Base-by-base conservation (phyloP, 208 protist genomes). In the Crithidia fasciculata region DNA sequence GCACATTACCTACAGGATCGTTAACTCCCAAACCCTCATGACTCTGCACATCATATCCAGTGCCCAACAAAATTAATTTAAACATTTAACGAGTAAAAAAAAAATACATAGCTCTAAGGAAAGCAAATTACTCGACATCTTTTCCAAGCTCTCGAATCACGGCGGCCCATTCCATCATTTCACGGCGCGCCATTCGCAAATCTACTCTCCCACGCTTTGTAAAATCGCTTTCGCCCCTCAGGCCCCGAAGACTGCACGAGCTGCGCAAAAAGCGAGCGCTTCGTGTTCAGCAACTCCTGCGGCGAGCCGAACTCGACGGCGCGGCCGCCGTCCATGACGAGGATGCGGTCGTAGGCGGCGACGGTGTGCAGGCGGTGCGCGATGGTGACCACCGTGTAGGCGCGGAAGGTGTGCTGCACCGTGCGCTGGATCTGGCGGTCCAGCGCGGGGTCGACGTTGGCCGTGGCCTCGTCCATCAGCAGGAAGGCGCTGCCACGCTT, bases 391-490 rank as follows among this genome's bases (percentile, higher is more conserved):
- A 92, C 80, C 36, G 89, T 94, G 80, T 89, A 75, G 8, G 37
- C 64, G 39, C 52, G 53, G 68, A 94, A 94, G 57, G 74, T 58
- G 15, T 64, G 63, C 68, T 69, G 69, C 28, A 92, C 80, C 10
- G 79, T 86, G 57, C 74, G 52, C 76, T 89, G 85, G 52, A 94
- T 89, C 69, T 82, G 62, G 57, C 69, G 74, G 66, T 89, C 87
- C n/a, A 89, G 74, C n/a, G 57, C 47, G 40, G 71, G 73, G 74
- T 94, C 87, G 45, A 94, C 82, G 72, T 90, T 89, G 12, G 87
- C 82, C 12, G 83, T 91, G 9, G 87, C 84, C 78, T 94, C 89
- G 67, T 92, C 89, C 85, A 94, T 90, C 55, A 94, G 69, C 37
- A 92, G 76, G 73, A 92, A 93, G 8, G 44, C 61, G 59, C 81